Conservation (phyloP, 768 basidiomycete genomes). For the Boletellus emodensis region DNA sequence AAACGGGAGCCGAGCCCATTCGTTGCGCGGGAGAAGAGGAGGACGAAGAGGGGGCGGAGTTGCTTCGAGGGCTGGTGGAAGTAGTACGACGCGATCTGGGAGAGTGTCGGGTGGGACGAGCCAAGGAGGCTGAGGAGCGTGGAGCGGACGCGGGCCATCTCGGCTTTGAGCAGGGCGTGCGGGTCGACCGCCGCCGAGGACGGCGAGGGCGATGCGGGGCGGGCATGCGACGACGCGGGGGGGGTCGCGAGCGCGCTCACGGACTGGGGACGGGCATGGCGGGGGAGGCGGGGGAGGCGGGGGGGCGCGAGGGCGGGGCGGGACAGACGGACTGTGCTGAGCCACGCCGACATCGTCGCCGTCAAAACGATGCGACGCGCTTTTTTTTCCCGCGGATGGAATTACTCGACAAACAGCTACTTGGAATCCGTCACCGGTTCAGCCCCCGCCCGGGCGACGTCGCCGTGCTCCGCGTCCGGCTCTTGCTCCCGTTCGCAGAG, state of each 20-base stretch:
- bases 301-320: slow-evolving; percentile 2
- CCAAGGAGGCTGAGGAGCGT: slow-evolving; percentile 78
- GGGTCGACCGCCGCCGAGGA: slow-evolving; percentile 47
- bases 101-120: slow-evolving; percentile 82
- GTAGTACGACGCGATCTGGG: slow-evolving; percentile 88
- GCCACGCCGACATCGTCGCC: slow-evolving; percentile 21
- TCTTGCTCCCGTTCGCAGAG: slow-evolving; percentile 17
- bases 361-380: background rate
- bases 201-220: slow-evolving; percentile 17
- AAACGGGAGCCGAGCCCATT: slow-evolving; percentile 80
- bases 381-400: slow-evolving; percentile 26
- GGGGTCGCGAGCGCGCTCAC: slow-evolving; percentile 39
- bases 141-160: slow-evolving; percentile 67
- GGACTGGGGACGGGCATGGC: slow-evolving; percentile 34
- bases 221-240: slow-evolving; percentile 10
- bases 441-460: slow-evolving; percentile 27
- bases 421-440: background rate
- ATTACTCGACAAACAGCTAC: background rate
- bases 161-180: slow-evolving; percentile 62
- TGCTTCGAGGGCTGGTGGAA: slow-evolving; percentile 89
- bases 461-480: slow-evolving; percentile 25
- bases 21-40: slow-evolving; percentile 88
- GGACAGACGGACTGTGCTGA: slow-evolving; percentile 15
- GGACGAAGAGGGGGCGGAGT: slow-evolving; percentile 81
- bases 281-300: slow-evolving; percentile 8